These are phyloP conservation scores for Stentor roeselii DNA, from an alignment of 73 alveolate species.

Conservation along the genomic window DNA sequence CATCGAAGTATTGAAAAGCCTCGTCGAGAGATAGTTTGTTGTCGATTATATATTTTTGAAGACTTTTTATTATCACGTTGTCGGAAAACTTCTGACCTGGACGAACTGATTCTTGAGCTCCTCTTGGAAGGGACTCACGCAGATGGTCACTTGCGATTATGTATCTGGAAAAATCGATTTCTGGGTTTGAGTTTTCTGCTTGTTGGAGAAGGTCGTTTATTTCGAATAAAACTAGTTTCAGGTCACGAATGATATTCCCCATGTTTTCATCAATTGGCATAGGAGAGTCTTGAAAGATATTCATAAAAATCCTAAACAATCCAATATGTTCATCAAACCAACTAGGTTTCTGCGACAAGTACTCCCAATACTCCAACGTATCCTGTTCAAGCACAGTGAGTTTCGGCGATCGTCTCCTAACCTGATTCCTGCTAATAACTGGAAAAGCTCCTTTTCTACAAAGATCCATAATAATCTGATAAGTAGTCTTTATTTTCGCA, in stretches of 20 bases:
- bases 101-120: neutral
- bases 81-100: neutral
- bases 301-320: neutral
- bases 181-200: neutral
- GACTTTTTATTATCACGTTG: neutral
- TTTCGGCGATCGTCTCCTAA: neutral
- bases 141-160: neutral
- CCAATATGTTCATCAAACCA: neutral
- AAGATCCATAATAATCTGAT: neutral
- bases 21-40: neutral
- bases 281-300: neutral
- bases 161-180: neutral
- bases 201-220: neutral
- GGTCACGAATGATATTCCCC: neutral
- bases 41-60: neutral
- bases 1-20: neutral
- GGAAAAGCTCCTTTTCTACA: neutral
- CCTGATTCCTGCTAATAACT: neutral
- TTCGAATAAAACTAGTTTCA: neutral
- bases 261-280: neutral
- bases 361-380: neutral
- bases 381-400: neutral
- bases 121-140: neutral
- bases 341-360: neutral
- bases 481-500: neutral